A percentile compares a stretch with the other conserved stretches of the same genome.
Evolutionary conservation across 805 yeast species (phyloP).

Genomic region (Maudiozyma serrabonitensis): DNA sequence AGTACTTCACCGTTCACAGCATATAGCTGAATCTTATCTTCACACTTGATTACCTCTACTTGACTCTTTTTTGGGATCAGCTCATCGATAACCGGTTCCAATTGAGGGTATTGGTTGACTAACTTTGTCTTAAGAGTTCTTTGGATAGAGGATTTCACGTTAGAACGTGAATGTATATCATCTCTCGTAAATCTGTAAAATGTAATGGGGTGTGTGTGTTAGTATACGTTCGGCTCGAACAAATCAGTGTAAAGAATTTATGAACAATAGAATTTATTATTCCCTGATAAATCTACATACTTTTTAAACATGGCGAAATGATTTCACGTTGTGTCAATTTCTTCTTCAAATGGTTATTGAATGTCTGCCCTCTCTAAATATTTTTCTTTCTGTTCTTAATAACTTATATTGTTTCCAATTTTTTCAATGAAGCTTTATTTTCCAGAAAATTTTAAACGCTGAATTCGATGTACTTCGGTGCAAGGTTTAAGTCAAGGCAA

Average conservation of each 20-base stretch:
- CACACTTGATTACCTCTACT: slow-evolving; percentile 72
- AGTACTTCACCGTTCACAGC: slow-evolving; percentile 64
- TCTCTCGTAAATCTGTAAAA: slow-evolving; percentile 57
- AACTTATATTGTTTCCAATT: no score
- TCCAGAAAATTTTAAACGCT: neutral
- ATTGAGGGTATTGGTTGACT: slow-evolving; percentile 59
- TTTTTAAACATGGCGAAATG: slow-evolving; percentile 2
- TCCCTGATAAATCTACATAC: slow-evolving; percentile 1
- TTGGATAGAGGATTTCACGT: slow-evolving; percentile 89
- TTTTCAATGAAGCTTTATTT: no score
- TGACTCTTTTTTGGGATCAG: slow-evolving; percentile 84
- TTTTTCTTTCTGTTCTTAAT: no score
- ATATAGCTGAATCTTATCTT: slow-evolving; percentile 76
- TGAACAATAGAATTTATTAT: neutral
- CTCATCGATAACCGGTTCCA: slow-evolving; percentile 70
- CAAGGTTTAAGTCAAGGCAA: no score
- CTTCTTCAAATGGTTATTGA: no score
- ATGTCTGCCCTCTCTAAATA: no score
- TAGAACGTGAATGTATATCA: slow-evolving; percentile 82
- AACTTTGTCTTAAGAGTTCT: slow-evolving; percentile 73
- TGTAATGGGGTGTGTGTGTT: neutral
- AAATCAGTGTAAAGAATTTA: neutral
- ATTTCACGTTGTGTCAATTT: neutral
- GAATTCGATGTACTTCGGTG: neutral
- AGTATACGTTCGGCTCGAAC: neutral